Percentiles rank a stretch among this genome's conserved stretches.
Evolutionary conservation across 768 basidiomycete species (phyloP).

Genomic region (Lactifluus subvellereus): DNA sequence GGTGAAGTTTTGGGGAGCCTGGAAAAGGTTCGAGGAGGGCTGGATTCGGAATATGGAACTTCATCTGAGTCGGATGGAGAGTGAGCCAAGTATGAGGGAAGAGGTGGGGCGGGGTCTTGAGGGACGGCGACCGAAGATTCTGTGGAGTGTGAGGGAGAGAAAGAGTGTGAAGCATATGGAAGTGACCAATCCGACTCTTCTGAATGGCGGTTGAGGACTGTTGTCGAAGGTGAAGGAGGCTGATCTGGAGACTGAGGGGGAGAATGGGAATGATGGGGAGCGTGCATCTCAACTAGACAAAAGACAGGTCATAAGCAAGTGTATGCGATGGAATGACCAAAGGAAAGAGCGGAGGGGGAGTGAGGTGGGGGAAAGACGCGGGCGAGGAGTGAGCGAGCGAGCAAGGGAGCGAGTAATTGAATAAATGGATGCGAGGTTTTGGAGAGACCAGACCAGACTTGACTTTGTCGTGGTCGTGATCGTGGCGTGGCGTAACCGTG

Average conservation of each 20-base stretch:
- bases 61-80: conserved; percentile 39
- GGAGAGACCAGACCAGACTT: background rate
- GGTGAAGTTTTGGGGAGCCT: conserved; percentile 41
- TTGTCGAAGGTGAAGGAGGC: conserved; percentile 10
- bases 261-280: conserved; percentile 27
- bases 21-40: conserved; percentile 32
- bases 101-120: conserved; percentile 27
- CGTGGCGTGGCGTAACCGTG: background rate
- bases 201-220: conserved; percentile 16
- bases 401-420: background rate
- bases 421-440: background rate
- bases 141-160: conserved; percentile 28
- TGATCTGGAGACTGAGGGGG: conserved; percentile 22
- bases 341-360: background rate
- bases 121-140: conserved; percentile 28
- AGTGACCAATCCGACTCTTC: conserved; percentile 30
- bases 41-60: conserved; percentile 34
- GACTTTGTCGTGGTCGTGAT: background rate
- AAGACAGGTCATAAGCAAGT: background rate
- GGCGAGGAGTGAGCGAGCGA: background rate
- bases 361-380: background rate
- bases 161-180: conserved; percentile 23
- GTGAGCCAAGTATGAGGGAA: conserved; percentile 35
- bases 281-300: conserved; percentile 16
- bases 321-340: background rate